Percentiles rank a stretch among this genome's conserved stretches.
These are phyloP conservation scores for Corylus avellana DNA, from an alignment of 306 rosid species.

Conservation along the genomic window DNA sequence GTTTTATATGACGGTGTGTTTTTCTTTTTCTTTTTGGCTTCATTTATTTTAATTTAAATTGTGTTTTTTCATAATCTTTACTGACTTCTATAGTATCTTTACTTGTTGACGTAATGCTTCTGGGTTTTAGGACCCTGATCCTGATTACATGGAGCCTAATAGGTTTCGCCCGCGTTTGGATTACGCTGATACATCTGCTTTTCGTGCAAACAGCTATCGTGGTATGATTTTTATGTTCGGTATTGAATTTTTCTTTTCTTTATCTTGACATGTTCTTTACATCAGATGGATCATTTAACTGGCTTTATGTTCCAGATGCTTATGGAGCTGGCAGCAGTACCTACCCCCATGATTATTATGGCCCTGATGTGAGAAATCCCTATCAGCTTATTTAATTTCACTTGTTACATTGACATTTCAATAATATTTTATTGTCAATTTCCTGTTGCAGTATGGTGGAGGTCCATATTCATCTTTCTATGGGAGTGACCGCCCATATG, in stretches of 20 bases:
- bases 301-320: constrained; percentile 42
- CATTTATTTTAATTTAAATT: constrained; percentile 6
- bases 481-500: constrained; percentile 47
- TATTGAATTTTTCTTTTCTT: neutral
- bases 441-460: constrained; percentile 54
- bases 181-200: constrained; percentile 53
- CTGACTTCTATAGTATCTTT: constrained; percentile 10
- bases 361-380: constrained; percentile 59
- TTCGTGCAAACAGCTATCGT: constrained; percentile 43
- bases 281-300: constrained; percentile 3
- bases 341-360: constrained; percentile 53
- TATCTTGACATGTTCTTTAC: neutral
- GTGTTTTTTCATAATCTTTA: constrained; percentile 2
- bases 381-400: constrained; percentile 25
- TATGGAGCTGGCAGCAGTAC: constrained; percentile 50
- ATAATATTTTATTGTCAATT: constrained; percentile 27
- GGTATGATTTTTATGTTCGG: constrained; percentile 39
- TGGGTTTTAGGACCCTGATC: constrained; percentile 60
- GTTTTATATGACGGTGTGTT: constrained; percentile 64
- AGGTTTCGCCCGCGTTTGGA: constrained; percentile 70
- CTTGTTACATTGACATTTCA: neutral
- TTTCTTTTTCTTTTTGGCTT: neutral
- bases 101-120: constrained; percentile 14
- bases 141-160: constrained; percentile 60
- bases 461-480: constrained; percentile 54